These are phyloP conservation scores for Citrus sp. DNA, from an alignment of 345 rosid species.

Conservation along the genomic window DNA sequence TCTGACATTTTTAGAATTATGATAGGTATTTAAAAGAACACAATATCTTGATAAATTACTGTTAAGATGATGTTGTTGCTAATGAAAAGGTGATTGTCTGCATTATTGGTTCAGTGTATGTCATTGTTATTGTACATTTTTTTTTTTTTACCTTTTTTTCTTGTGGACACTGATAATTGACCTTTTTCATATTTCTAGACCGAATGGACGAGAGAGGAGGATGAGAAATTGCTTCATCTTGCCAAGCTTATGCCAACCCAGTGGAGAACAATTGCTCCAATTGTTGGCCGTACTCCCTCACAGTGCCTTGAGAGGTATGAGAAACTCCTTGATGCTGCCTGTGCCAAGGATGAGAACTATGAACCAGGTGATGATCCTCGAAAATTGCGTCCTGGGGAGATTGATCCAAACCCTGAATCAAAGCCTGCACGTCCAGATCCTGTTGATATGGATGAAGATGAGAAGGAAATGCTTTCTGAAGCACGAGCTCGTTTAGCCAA, in stretches of 20 bases:
- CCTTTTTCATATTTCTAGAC: constrained; percentile 47
- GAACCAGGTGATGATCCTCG: constrained; percentile 96
- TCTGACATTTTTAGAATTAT: neutral
- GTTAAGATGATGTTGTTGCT: neutral
- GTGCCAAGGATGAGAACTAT: constrained; percentile 93
- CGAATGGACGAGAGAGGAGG: constrained; percentile 99
- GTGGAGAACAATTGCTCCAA: constrained; percentile 99
- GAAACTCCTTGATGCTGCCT: constrained; percentile 96
- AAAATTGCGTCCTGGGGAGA: constrained; percentile 96
- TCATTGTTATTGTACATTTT: neutral
- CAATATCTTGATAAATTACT: neutral
- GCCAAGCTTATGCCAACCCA: constrained; percentile 98
- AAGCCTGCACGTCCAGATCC: constrained; percentile 99
- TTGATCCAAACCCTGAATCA: constrained; percentile 95
- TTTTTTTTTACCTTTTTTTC: neutral
- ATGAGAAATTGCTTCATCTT: constrained; percentile 97
- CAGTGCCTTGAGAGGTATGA: constrained; percentile 98
- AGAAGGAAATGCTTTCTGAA: constrained; percentile 99
- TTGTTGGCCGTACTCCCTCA: constrained; percentile 98
- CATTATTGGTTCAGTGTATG: neutral
- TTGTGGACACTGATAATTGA: constrained; percentile 5
- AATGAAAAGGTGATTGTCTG: neutral
- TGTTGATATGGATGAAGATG: constrained; percentile 99
- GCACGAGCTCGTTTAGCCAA: constrained; percentile 95
- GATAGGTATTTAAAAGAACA: neutral